Percentiles rank a stretch among this genome's conserved stretches.
phyloP scores from a whole-genome alignment of 768 basidiomycete species.

The Fistulinella prunicolor region DNA sequence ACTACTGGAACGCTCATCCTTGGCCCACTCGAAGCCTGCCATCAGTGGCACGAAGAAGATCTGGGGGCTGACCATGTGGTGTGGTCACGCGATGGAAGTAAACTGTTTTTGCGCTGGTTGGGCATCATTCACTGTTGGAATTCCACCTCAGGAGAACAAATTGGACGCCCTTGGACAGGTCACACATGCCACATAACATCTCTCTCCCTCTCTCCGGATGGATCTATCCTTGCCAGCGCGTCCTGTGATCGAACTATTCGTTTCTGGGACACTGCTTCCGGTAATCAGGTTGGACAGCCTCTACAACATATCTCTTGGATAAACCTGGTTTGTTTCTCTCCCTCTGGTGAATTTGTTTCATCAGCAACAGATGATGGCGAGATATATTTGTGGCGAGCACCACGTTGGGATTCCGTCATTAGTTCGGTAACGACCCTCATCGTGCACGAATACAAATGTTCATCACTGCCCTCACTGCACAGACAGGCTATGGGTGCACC shows the following conservation, averaged over 20 bases:
- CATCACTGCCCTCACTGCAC: too few species aligned
- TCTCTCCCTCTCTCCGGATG: background rate
- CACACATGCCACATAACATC: background rate
- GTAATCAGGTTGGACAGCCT: background rate
- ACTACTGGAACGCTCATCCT: background rate
- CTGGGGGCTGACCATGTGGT: too few species aligned
- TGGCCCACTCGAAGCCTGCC: background rate
- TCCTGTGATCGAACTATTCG: background rate
- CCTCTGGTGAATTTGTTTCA: background rate
- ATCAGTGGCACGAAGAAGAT: background rate
- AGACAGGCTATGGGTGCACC: too few species aligned
- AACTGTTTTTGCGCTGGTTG: background rate
- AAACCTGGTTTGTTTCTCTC: background rate
- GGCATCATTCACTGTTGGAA: background rate
- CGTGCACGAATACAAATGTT: too few species aligned
- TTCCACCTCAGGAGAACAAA: background rate
- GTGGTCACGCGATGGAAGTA: constrained; percentile 6
- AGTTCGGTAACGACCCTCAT: too few species aligned
- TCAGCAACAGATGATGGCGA: background rate
- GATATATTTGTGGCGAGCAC: background rate
- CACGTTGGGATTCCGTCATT: constrained; percentile 2
- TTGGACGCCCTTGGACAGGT: background rate
- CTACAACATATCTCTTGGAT: background rate
- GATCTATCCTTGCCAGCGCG: background rate
- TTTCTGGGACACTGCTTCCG: background rate